Evolutionary conservation across 1,284 basidiomycete species (phyloP).

Genomic region (Coniferiporia sulphurascens): DNA sequence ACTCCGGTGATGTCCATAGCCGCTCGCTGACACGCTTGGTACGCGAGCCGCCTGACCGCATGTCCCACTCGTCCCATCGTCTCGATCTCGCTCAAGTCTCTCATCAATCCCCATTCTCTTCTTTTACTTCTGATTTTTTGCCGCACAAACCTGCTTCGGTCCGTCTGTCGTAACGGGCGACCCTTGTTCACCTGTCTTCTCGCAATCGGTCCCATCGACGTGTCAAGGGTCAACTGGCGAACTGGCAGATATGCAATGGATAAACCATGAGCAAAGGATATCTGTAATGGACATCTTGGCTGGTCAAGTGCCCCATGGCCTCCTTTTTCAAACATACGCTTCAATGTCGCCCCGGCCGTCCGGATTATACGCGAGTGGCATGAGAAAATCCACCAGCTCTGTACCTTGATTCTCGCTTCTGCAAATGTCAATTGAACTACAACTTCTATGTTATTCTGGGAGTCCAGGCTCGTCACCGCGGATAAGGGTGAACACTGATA

Average conservation of each 20-base stretch:
- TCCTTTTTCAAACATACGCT: too few species aligned
- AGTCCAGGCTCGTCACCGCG: not conserved
- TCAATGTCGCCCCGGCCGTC: too few species aligned
- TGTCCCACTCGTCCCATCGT: not conserved
- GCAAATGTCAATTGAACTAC: not conserved
- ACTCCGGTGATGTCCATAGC: too few species aligned
- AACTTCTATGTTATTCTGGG: not conserved
- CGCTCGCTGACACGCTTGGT: too few species aligned
- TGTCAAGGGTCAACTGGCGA: not conserved
- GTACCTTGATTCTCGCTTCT: not conserved
- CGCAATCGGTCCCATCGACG: not conserved
- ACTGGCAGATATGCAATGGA: not conserved
- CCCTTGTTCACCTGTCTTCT: not conserved
- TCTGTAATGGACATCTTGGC: not conserved
- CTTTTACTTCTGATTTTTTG: constrained; percentile 5
- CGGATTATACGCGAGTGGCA: too few species aligned
- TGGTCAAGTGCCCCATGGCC: not conserved
- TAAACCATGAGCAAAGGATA: too few species aligned
- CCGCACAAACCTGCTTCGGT: not conserved
- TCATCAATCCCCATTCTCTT: not conserved
- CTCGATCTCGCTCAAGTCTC: not conserved
- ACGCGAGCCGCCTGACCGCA: too few species aligned
- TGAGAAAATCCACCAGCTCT: not conserved
- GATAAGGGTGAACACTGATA: too few species aligned
- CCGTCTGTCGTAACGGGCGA: not conserved